phyloP scores from a whole-genome alignment of 1,284 basidiomycete genomes.

The Naganishia sp. region DNA sequence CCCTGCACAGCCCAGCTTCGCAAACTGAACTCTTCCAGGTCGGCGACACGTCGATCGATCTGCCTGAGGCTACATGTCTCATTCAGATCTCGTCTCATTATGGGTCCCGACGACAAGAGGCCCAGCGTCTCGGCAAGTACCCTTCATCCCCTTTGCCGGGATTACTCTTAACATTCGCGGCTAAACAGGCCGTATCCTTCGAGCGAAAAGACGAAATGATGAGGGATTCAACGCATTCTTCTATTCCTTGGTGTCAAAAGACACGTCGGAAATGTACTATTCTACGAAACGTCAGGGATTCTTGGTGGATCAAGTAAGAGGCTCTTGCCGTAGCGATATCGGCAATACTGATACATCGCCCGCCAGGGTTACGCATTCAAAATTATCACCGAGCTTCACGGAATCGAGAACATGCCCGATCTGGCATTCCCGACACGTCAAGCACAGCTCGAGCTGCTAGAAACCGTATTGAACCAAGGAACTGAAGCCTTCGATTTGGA shows the following conservation, averaged over 20 bases:
- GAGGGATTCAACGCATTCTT: slow-evolving; percentile 99
- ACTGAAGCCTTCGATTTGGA: slow-evolving; percentile 89
- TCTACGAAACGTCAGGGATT: slow-evolving; percentile 99
- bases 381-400: slow-evolving; percentile 96
- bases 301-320: slow-evolving; percentile 72
- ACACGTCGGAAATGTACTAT: slow-evolving; percentile 99
- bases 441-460: slow-evolving; percentile 92
- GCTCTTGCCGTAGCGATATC: background rate
- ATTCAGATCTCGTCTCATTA: slow-evolving; percentile 99
- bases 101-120: slow-evolving; percentile 96
- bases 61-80: slow-evolving; percentile 97
- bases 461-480: slow-evolving; percentile 86
- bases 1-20: slow-evolving; percentile 26
- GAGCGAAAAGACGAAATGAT: slow-evolving; percentile 96
- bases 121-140: slow-evolving; percentile 80
- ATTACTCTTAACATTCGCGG: background rate
- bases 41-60: slow-evolving; percentile 97
- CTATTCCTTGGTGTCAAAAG: slow-evolving; percentile 97
- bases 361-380: slow-evolving; percentile 95
- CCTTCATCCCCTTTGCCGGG: slow-evolving; percentile 17
- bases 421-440: slow-evolving; percentile 88
- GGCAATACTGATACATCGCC: slow-evolving; percentile 23
- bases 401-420: slow-evolving; percentile 80
- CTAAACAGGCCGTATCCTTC: slow-evolving; percentile 77
- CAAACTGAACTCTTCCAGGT: slow-evolving; percentile 61